These are phyloP conservation scores for Erodium texanum DNA, from an alignment of 441 rosid genomes.

Conservation along the genomic window DNA sequence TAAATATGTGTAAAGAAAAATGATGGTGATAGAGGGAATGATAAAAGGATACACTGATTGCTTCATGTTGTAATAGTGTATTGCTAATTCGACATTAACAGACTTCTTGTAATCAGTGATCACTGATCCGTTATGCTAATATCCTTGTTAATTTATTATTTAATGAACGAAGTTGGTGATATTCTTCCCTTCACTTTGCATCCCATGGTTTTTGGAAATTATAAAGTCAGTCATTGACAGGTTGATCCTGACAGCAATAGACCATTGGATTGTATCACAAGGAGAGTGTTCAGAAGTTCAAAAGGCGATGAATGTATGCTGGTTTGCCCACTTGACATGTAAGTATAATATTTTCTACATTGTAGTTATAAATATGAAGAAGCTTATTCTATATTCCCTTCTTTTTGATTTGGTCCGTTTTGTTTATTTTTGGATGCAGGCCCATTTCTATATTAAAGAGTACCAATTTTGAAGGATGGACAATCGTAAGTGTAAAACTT, in stretches of 20 bases:
- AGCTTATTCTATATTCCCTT: neutral
- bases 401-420: neutral
- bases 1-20: too few relatives aligned
- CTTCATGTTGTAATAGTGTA: too few relatives aligned
- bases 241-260: neutral
- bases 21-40: too few relatives aligned
- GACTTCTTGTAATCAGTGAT: too few relatives aligned
- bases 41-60: too few relatives aligned
- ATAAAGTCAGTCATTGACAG: neutral
- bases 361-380: neutral
- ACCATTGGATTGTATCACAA: neutral
- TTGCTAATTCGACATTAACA: too few relatives aligned
- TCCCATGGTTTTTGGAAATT: neutral
- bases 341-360: neutral
- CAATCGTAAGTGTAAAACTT: constrained; percentile 46
- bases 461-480: constrained; percentile 80
- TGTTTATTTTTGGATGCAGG: constrained; percentile 31
- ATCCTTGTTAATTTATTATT: neutral
- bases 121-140: neutral
- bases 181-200: neutral
- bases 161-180: neutral
- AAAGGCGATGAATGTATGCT: neutral
- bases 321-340: neutral
- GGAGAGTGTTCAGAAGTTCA: neutral
- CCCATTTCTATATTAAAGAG: constrained; percentile 93